phyloP scores from a whole-genome alignment of 2,329 filamentous ascomycete genomes.

The Anisogramma anomala region DNA sequence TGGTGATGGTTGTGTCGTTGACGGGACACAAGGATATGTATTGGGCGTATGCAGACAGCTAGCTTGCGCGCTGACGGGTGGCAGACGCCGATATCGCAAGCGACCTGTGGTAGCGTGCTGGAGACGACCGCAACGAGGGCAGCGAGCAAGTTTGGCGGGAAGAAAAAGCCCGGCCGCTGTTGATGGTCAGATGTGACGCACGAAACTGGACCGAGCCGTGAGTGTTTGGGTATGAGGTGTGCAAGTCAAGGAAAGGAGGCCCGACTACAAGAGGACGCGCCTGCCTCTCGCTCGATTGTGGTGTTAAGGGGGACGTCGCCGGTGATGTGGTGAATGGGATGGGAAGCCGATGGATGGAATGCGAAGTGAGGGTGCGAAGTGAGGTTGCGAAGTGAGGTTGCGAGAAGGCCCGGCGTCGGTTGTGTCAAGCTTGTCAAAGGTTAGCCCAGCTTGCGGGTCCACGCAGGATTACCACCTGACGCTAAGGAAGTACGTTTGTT shows the following conservation, averaged over 20 bases:
- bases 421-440: slow-evolving; percentile 12
- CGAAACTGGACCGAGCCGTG: slow-evolving; percentile 7
- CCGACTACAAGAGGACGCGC: background rate
- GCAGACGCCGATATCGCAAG: background rate
- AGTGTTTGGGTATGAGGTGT: slow-evolving; percentile 1
- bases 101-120: background rate
- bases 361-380: background rate
- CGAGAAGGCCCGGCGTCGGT: slow-evolving; percentile 4
- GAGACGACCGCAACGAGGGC: slow-evolving; percentile 7
- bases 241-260: slow-evolving; percentile 1
- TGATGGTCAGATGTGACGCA: slow-evolving; percentile 12
- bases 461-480: no score
- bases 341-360: slow-evolving; percentile 2
- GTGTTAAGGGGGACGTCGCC: slow-evolving; percentile 2
- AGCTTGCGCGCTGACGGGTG: slow-evolving; percentile 12
- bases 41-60: slow-evolving; percentile 6
- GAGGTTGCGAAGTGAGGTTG: slow-evolving; percentile 7
- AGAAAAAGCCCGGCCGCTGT: slow-evolving; percentile 6
- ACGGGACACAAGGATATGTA: no score
- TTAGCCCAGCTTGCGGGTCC: no score
- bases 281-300: slow-evolving; percentile 2
- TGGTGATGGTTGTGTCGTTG: slow-evolving; percentile 5
- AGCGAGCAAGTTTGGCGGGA: slow-evolving; percentile 2
- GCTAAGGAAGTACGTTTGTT: slow-evolving; percentile 1
- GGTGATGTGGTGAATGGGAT: slow-evolving; percentile 4